Evolutionary conservation across 164 flowering plant genomes (phyloP).

Genomic region (Stephania cephalantha): DNA sequence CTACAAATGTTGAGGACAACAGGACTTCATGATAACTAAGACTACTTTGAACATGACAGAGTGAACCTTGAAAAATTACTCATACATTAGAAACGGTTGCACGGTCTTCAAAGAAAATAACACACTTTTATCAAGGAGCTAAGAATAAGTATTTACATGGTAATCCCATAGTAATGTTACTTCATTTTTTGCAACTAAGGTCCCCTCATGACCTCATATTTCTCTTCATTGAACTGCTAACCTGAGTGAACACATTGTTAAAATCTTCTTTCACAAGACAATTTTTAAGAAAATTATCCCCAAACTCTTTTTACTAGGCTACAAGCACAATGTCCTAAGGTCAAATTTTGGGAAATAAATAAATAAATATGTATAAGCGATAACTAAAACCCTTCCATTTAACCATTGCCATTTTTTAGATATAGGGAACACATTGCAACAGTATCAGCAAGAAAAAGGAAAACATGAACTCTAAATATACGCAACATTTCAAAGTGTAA

Average conservation of each 20-base stretch:
- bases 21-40: background rate
- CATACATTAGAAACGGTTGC: background rate
- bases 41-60: background rate
- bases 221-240: background rate
- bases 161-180: background rate
- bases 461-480: too few species aligned
- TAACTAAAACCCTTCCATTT: background rate
- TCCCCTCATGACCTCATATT: background rate
- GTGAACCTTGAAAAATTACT: background rate
- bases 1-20: constrained; percentile 33
- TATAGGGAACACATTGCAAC: too few species aligned
- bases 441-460: too few species aligned
- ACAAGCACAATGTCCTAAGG: background rate
- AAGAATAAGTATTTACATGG: background rate
- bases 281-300: background rate
- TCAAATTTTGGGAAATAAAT: background rate
- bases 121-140: background rate
- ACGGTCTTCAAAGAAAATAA: background rate
- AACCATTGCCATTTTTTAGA: too few species aligned
- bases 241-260: background rate
- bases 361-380: background rate
- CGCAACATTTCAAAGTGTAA: too few species aligned
- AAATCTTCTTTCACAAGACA: background rate
- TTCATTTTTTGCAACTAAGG: background rate
- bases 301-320: background rate